phyloP scores from a whole-genome alignment of 805 yeast genomes.

The Saturnispora silvae region DNA sequence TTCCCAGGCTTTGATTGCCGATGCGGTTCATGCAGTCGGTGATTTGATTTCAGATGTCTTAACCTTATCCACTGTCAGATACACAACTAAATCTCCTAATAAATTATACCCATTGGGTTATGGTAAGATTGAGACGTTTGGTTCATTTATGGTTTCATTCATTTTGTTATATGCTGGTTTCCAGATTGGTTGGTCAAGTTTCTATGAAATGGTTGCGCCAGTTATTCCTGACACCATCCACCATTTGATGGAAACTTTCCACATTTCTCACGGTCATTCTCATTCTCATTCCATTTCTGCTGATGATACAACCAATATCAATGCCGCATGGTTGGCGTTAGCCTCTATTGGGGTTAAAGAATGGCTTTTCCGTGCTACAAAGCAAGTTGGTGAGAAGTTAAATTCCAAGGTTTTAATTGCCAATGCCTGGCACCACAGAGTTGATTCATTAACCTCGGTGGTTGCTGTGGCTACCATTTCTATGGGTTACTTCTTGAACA shows the following conservation, averaged over 20 bases:
- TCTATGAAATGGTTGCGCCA: constrained; percentile 58
- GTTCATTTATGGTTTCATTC: constrained; percentile 79
- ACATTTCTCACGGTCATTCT: constrained; percentile 45
- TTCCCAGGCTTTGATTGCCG: constrained; percentile 90
- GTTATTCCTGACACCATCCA: constrained; percentile 50
- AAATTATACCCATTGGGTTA: constrained; percentile 70
- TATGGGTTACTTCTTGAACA: constrained; percentile 66
- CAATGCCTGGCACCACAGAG: constrained; percentile 98
- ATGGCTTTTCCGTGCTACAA: constrained; percentile 75
- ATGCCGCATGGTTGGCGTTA: constrained; percentile 94
- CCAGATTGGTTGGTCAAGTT: constrained; percentile 81
- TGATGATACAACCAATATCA: constrained; percentile 56
- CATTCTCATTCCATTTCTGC: constrained; percentile 14
- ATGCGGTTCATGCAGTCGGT: constrained; percentile 85
- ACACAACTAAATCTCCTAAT: constrained; percentile 52
- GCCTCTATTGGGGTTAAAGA: constrained; percentile 84
- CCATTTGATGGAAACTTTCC: constrained; percentile 42
- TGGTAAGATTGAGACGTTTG: constrained; percentile 89
- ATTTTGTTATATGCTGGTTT: constrained; percentile 80
- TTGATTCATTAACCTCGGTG: constrained; percentile 82
- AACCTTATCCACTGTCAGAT: constrained; percentile 80
- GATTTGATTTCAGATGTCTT: constrained; percentile 85
- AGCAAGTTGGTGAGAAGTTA: constrained; percentile 63
- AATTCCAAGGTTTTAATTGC: constrained; percentile 88
- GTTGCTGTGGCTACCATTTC: constrained; percentile 87